Evolutionary conservation across 2,329 filamentous ascomycete species (phyloP).

Genomic region (Fusarium citri): DNA sequence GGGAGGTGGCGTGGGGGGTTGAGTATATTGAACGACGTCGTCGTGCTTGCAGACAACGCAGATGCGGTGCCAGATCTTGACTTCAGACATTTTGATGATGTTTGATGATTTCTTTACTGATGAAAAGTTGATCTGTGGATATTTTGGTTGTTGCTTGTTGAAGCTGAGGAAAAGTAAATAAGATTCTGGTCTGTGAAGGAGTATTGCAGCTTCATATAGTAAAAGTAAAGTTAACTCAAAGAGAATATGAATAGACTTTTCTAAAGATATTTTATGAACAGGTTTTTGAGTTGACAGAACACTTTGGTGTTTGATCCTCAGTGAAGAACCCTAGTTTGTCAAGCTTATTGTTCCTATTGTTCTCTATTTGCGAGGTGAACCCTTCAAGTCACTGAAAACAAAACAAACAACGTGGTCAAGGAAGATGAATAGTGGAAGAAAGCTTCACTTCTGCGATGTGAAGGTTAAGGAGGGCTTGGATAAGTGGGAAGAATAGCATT

Average conservation of each 20-base stretch:
- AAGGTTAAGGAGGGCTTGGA: neutral
- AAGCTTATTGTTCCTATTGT: neutral
- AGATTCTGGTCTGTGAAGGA: too few species aligned
- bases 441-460: neutral
- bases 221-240: neutral
- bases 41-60: conserved; percentile 4
- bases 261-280: neutral
- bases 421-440: neutral
- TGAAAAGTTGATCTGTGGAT: neutral
- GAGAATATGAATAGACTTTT: neutral
- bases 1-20: neutral
- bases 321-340: neutral
- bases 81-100: conserved; percentile 1
- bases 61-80: conserved; percentile 11
- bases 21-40: neutral
- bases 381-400: neutral
- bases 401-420: neutral
- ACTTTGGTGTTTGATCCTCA: neutral
- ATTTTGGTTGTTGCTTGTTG: neutral
- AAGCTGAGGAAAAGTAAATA: neutral
- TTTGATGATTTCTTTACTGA: neutral
- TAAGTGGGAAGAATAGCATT: neutral
- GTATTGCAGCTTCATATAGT: neutral
- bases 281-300: neutral
- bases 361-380: neutral